A percentile compares a stretch with the other conserved stretches of the same genome.
These are phyloP conservation scores for Phialocephala subalpina DNA, from an alignment of 2,329 filamentous ascomycete species.

Conservation along the genomic window DNA sequence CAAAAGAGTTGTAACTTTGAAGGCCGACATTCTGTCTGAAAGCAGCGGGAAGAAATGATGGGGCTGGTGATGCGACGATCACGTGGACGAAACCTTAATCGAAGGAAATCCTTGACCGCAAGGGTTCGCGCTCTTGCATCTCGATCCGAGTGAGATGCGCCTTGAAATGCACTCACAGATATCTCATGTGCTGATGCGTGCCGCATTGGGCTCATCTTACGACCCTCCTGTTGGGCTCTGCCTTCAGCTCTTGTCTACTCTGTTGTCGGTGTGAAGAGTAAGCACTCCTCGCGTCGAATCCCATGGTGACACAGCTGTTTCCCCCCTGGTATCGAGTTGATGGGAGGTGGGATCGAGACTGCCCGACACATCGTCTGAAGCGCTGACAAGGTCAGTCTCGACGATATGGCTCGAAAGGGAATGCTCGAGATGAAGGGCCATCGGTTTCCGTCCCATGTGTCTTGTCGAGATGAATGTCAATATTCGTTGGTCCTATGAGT, in stretches of 20 bases:
- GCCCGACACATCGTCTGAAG: constrained; percentile 13
- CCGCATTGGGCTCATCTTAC: constrained; percentile 21
- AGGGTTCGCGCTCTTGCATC: not conserved
- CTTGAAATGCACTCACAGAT: constrained; percentile 9
- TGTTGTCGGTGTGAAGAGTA: not conserved
- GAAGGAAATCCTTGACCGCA: not conserved
- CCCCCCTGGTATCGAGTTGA: not conserved
- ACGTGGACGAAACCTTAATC: constrained; percentile 6
- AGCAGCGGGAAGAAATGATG: constrained; percentile 15
- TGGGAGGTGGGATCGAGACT: constrained; percentile 3
- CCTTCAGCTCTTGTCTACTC: not conserved
- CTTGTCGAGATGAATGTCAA: constrained; percentile 17
- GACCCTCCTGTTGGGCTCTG: constrained; percentile 18
- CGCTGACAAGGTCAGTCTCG: constrained; percentile 13
- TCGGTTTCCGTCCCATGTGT: constrained; percentile 15
- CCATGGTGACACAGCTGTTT: constrained; percentile 9
- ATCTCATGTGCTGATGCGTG: constrained; percentile 15
- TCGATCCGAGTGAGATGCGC: constrained; percentile 8
- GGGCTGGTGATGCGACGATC: not conserved
- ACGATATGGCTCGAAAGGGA: constrained; percentile 12
- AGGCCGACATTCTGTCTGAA: constrained; percentile 18
- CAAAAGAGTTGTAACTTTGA: constrained; percentile 13
- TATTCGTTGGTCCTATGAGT: constrained; percentile 19
- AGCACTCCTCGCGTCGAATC: not conserved
- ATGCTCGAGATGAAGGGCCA: constrained; percentile 20